Percentiles rank a stretch among this genome's conserved stretches.
Conservation (phyloP, 2,329 filamentous ascomycete genomes). For the Aureobasidium sp. region DNA sequence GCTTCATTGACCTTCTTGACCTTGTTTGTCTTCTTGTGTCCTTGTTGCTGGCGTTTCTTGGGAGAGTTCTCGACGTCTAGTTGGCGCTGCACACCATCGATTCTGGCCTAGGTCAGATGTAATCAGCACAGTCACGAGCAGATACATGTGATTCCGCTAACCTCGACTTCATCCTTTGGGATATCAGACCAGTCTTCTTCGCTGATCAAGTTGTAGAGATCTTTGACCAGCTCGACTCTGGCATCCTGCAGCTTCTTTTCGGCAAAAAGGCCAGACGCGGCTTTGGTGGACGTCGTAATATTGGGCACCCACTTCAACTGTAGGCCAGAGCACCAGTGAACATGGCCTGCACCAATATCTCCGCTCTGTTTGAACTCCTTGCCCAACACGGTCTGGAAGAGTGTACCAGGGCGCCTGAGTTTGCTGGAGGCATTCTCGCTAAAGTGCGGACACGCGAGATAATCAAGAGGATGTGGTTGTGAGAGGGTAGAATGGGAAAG, state of each 20-base stretch:
- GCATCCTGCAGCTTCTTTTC: neutral
- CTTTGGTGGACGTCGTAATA: neutral
- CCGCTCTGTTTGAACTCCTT: neutral
- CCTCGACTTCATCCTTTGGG: neutral
- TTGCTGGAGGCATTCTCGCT: neutral
- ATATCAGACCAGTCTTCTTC: neutral
- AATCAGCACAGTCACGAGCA: no score
- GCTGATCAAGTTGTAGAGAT: neutral
- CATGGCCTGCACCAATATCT: neutral
- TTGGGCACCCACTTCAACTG: neutral
- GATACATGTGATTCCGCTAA: neutral
- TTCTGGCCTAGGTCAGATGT: neutral
- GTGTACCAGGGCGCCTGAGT: neutral
- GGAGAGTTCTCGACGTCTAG: neutral
- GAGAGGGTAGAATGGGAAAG: neutral
- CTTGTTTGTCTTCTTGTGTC: neutral
- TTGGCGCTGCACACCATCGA: neutral
- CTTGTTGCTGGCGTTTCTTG: neutral
- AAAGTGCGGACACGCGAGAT: neutral
- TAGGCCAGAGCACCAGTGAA: neutral
- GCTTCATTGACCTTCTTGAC: neutral
- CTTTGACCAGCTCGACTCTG: neutral
- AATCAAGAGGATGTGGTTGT: no score
- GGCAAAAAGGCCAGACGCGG: neutral
- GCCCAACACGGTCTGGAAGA: neutral